Evolutionary conservation across 768 basidiomycete genomes (phyloP).

Genomic region (Pulveroboletus sp.): DNA sequence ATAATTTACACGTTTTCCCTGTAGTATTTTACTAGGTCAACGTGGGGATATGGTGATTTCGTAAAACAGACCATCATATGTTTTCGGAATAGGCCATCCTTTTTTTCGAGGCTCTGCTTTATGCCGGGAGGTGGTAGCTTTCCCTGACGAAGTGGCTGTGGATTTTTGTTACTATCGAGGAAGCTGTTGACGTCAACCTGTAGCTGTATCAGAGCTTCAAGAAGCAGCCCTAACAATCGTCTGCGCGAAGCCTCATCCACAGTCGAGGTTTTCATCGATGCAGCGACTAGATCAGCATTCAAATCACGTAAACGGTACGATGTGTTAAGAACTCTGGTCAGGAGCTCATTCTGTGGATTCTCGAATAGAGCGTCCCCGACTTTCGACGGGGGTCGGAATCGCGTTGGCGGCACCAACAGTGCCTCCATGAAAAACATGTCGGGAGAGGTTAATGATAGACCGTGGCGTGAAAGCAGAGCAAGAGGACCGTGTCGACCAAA

Average conservation of each 20-base stretch:
- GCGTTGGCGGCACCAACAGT: slow-evolving; percentile 86
- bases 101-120: slow-evolving; percentile 97
- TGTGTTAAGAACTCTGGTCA: slow-evolving; percentile 75
- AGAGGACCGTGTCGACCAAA: slow-evolving; percentile 92
- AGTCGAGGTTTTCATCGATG: slow-evolving; percentile 53
- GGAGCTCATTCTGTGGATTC: slow-evolving; percentile 90
- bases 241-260: slow-evolving; percentile 48
- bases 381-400: slow-evolving; percentile 90
- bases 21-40: slow-evolving; percentile 1
- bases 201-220: slow-evolving; percentile 82
- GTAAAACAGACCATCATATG: slow-evolving; percentile 87
- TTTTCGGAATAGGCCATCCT: slow-evolving; percentile 96
- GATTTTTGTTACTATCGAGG: slow-evolving; percentile 96
- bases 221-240: slow-evolving; percentile 58
- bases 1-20: slow-evolving; percentile 99
- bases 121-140: slow-evolving; percentile 89
- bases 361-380: slow-evolving; percentile 93
- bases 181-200: slow-evolving; percentile 96
- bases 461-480: slow-evolving; percentile 52
- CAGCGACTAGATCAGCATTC: slow-evolving; percentile 58
- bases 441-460: slow-evolving; percentile 67
- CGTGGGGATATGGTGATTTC: background rate
- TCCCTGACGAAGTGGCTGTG: slow-evolving; percentile 75
- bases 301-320: slow-evolving; percentile 76
- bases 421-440: slow-evolving; percentile 99